These are phyloP conservation scores for Globisporangium spiculum DNA, from an alignment of 352 stramenopile species.

Conservation along the genomic window DNA sequence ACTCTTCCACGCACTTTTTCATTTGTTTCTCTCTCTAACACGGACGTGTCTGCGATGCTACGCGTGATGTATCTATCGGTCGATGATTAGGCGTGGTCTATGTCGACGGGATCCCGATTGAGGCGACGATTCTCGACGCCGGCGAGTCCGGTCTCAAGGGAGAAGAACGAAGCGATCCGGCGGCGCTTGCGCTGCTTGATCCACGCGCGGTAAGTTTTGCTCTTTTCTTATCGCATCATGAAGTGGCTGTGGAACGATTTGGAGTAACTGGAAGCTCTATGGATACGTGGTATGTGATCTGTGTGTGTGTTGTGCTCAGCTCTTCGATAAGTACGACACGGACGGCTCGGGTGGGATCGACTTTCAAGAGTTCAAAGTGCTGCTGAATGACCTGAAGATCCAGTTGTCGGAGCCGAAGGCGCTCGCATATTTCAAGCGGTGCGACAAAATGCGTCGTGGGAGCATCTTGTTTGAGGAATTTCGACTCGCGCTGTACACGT, in stretches of 20 bases:
- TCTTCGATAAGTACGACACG: slow-evolving; percentile 83
- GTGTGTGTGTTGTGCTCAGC: slow-evolving; percentile 23
- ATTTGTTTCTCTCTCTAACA: background rate
- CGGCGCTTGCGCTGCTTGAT: slow-evolving; percentile 43
- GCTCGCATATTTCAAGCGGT: slow-evolving; percentile 76
- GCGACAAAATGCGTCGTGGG: slow-evolving; percentile 55
- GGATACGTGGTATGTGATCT: no score
- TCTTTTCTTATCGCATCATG: background rate
- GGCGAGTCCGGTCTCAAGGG: slow-evolving; percentile 39
- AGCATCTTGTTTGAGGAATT: slow-evolving; percentile 84
- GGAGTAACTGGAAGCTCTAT: no score
- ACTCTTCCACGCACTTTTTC: background rate
- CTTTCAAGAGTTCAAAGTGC: slow-evolving; percentile 72
- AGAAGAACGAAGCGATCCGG: slow-evolving; percentile 39
- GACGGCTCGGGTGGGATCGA: slow-evolving; percentile 78
- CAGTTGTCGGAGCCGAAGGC: slow-evolving; percentile 66
- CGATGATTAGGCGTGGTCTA: slow-evolving; percentile 50
- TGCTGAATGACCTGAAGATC: slow-evolving; percentile 59
- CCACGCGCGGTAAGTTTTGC: slow-evolving; percentile 35
- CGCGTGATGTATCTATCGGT: background rate
- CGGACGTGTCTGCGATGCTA: background rate
- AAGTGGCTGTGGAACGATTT: no score
- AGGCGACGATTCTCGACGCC: slow-evolving; percentile 51
- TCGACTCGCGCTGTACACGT: slow-evolving; percentile 71
- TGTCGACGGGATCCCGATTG: slow-evolving; percentile 72